Evolutionary conservation across 306 rosid species (phyloP).

Genomic region (Malus asiatica): DNA sequence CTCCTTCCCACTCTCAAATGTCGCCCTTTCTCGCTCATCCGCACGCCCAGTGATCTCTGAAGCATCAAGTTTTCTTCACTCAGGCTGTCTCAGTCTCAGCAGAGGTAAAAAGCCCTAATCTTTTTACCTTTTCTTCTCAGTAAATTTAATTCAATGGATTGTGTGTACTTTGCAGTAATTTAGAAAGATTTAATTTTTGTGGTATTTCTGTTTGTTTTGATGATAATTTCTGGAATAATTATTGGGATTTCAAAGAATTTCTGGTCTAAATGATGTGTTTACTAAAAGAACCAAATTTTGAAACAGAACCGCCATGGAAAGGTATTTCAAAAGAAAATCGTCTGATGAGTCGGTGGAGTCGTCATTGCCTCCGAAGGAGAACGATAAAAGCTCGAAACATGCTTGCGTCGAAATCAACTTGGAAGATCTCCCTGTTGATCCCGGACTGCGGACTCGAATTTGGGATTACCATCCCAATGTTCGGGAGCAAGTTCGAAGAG

Average conservation of each 20-base stretch:
- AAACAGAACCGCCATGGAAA: not conserved
- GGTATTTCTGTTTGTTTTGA: not conserved
- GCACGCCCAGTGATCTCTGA: not conserved
- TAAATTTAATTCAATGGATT: not conserved
- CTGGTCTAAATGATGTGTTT: not conserved
- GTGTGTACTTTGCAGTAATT: not conserved
- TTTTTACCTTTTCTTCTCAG: not conserved
- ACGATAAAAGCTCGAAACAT: not conserved
- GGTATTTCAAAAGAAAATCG: not conserved
- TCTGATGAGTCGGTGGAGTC: not conserved
- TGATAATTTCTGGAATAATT: not conserved
- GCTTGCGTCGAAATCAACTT: not conserved
- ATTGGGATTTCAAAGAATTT: not conserved
- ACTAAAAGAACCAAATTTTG: not conserved
- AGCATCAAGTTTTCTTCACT: not conserved
- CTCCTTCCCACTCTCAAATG: not conserved
- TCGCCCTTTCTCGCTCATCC: not conserved
- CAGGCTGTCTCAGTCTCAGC: not conserved
- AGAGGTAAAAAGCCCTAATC: not conserved
- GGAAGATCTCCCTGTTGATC: not conserved
- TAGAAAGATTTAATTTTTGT: not conserved
- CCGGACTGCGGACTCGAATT: not conserved
- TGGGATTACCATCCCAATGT: not conserved
- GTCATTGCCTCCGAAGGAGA: not conserved
- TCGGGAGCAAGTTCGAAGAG: not conserved